These are phyloP conservation scores for Spathaspora hagerdaliae DNA, from an alignment of 805 yeast species.

Conservation along the genomic window DNA sequence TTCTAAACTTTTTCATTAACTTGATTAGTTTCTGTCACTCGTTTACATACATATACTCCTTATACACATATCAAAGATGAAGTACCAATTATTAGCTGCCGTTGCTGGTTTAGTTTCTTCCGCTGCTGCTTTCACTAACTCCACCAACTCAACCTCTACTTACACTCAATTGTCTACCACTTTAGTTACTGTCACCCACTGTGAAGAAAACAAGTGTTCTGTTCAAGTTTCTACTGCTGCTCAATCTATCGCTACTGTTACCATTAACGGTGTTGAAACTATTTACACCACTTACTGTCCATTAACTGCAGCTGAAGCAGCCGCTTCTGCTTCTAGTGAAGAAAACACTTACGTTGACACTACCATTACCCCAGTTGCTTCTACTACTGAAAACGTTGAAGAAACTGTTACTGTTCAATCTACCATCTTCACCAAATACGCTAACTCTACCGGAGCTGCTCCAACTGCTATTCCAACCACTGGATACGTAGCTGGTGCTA, in stretches of 20 bases:
- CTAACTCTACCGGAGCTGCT: slow-evolving; percentile 7
- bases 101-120: slow-evolving; percentile 21
- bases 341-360: slow-evolving; percentile 38
- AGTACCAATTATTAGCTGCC: slow-evolving; percentile 18
- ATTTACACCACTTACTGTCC: slow-evolving; percentile 36
- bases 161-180: slow-evolving; percentile 25
- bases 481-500: slow-evolving; percentile 29
- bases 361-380: slow-evolving; percentile 47
- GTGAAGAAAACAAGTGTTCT: slow-evolving; percentile 26
- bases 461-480: slow-evolving; percentile 21
- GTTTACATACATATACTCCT: slow-evolving; percentile 2
- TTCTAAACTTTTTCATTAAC: neutral
- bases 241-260: slow-evolving; percentile 25
- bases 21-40: slow-evolving; percentile 8
- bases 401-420: slow-evolving; percentile 36
- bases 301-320: slow-evolving; percentile 17
- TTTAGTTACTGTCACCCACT: slow-evolving; percentile 37
- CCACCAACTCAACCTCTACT: slow-evolving; percentile 16
- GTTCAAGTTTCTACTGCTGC: slow-evolving; percentile 12
- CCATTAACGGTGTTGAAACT: slow-evolving; percentile 30
- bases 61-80: slow-evolving; percentile 13
- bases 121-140: slow-evolving; percentile 14
- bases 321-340: slow-evolving; percentile 13
- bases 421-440: slow-evolving; percentile 29
- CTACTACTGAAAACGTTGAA: slow-evolving; percentile 44